Evolutionary conservation across 768 basidiomycete species (phyloP), one percentile per base, ranked within the genome.

Genomic region (Pholiota microspora): DNA sequence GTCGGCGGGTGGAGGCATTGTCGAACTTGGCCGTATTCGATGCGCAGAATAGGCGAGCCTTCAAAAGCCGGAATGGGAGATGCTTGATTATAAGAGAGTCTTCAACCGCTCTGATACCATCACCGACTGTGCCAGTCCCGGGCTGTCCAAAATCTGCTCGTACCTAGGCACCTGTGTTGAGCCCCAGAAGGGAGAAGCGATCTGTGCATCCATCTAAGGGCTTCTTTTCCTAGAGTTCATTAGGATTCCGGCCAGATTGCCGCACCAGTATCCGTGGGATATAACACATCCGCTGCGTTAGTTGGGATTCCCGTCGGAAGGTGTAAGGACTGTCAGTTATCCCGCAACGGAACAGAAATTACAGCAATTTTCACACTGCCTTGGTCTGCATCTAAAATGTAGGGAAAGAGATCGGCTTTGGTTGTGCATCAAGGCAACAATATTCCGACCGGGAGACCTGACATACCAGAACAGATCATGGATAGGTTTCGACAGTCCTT

Each of bases 11-110:
- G 55, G 53, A 54, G 63, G 56, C 64, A 64, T 64, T 44, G 57
- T 54, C 40, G 55, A 50, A 42, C 24, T 40, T 28, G 51, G 54
- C 50, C 50, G 53, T 40, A 54, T 53, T 60, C 42, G 59, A 45
- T 21, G 35, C 51, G 28, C 35, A 56, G 47, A 51, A 52, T 40
- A 55, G 55, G 58, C 52, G 49, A 56, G 50, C 57, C 57, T 52
- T 53, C 56, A 57, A 58, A 59, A 44, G 38, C 53, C 49, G 56
- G 56, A 59, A 59, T 34, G 51, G 53, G 35, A 56, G 59, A 54
- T 51, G 62, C 53, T 60, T 62, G 65, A 63, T 63, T 71, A 69
- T 71, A 73, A 71, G 62, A 60, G 59, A 46, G 60, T 49, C 58
- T 54, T 66, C 58, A 62, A 55, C 63, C 58, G 60, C 63, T 54